Base-by-base conservation (phyloP, 164 flowering plant genomes). In the Tetracentron sinense region DNA sequence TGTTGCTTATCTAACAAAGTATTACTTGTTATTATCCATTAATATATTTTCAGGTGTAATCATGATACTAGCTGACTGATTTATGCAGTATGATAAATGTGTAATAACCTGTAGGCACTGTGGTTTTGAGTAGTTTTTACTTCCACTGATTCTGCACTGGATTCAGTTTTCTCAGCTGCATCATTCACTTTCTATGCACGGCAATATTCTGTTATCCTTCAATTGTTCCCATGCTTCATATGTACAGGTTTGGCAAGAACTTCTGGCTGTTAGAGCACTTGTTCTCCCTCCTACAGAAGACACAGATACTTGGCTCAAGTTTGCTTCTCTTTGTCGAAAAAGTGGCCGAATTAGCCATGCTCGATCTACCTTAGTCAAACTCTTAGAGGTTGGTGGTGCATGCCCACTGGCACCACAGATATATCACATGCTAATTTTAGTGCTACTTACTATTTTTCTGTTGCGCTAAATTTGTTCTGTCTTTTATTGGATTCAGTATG, bases 201-300 rank as follows among this genome's bases (percentile, higher is more conserved):
- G 44, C 14, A 10, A 38, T 38, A 1, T 22, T 22, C 4, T 33
- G 33, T 11, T 26, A 25, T 17, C 30, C 19, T 7, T n/a, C 4
- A 25, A 11, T 20, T 23, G 22, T 26, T 38, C 56, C 54, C 38
- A 15, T 58, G 26, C 46, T 69, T 70, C n/a, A 38, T 60, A 33
- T 35, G 6, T 70, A 5, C 76, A 94, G 97, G 99, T 95, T 35
- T 95, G 99, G 99, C 99, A 95, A 79, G 90, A 76, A 51, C 79
- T 95, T 72, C 76, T 95, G 66, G 83, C 75, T 20, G 98, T 95
- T 42, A 85, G 99, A 68, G 93, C 98, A 47, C 96, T 95, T 68
- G 98, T 95, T n/a, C 78, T 92, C 16, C 99, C 98, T 66, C 98
- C 98, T 22, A 81, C 86, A 30, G 91, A 95, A 66, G 99, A 92